Evolutionary conservation across 2,329 filamentous ascomycete species (phyloP), one percentile per base, ranked within the genome.

Genomic region (Pseudocercospora pini-densiflorae): DNA sequence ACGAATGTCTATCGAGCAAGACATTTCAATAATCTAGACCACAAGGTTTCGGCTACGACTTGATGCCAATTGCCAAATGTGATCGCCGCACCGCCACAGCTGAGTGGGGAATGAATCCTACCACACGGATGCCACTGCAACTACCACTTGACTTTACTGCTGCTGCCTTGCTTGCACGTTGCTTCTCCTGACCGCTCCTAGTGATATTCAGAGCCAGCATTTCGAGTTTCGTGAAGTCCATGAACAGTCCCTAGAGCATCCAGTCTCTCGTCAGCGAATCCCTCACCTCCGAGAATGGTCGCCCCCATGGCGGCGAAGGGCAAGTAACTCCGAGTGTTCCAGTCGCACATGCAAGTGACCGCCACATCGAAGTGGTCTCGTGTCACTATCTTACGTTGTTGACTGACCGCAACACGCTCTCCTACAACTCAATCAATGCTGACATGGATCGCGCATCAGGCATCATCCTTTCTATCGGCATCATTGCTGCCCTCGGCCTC

Each of bases 401-500:
- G 29, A 36, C 23, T 27, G 21, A 16, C n/a, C 24, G 16, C 14
- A 23, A 14, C 24, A 27, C 51, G 24, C 29, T 61, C 21, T 29
- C 29, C 5, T n/a, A 33, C 21, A 29, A n/a, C 40, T 54, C 47
- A 31, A 54, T n/a, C 36, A 63, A 16, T 5, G 53, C 68, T 71
- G 14, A 71, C 61, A 71, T 67, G 57, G 31, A 49, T n/a, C 55
- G 27, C 24, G 36, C 24, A 55, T 62, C 76, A 89, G 88, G 87
- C 74, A 83, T 89, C 70, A 86, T 90, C 68, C 85, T 90, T 71
- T 86, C 86, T 57, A 83, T 88, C 68, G 85, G 85, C 51, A 82
- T 89, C 47, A 80, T 89, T 63, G 84, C 89, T 61, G 88, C 88
- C 67, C 87, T 88, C 19, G 85, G 87, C 12, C 83, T 89, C 59